phyloP scores from a whole-genome alignment of 805 yeast genomes.

The Suhomyces pyralidae region DNA sequence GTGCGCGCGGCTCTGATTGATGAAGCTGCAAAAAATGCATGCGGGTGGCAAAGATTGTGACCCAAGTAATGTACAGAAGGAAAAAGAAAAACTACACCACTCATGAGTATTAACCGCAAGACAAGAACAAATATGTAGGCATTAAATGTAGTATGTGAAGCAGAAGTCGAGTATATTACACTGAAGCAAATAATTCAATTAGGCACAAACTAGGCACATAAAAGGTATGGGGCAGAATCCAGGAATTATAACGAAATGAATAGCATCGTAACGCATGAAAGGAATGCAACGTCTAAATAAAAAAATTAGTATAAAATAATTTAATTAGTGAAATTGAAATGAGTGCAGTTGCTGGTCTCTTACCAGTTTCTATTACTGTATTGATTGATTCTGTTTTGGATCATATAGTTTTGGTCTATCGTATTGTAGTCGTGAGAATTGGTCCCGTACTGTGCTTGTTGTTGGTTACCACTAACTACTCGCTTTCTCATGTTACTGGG shows the following conservation, averaged over 20 bases:
- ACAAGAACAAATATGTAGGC: not conserved
- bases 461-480: constrained; percentile 6
- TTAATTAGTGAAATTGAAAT: not conserved
- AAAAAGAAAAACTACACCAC: not conserved
- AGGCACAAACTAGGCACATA: not conserved
- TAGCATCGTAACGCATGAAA: not conserved
- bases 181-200: not conserved
- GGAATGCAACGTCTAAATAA: not conserved
- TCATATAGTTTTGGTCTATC: constrained; percentile 10
- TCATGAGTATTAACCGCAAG: too few relatives aligned
- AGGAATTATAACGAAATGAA: not conserved
- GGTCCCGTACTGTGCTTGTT: constrained; percentile 4
- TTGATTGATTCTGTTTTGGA: constrained; percentile 12
- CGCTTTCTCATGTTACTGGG: constrained; percentile 6
- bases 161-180: not conserved
- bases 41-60: not conserved
- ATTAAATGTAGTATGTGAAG: not conserved
- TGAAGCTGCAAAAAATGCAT: not conserved
- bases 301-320: not conserved
- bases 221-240: not conserved
- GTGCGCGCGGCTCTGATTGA: not conserved
- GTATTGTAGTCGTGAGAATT: constrained; percentile 2
- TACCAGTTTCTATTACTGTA: constrained; percentile 12
- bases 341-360: not conserved
- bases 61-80: not conserved